Base-by-base conservation (phyloP, 495 filamentous ascomycete species). In the Penicillium taxi region DNA sequence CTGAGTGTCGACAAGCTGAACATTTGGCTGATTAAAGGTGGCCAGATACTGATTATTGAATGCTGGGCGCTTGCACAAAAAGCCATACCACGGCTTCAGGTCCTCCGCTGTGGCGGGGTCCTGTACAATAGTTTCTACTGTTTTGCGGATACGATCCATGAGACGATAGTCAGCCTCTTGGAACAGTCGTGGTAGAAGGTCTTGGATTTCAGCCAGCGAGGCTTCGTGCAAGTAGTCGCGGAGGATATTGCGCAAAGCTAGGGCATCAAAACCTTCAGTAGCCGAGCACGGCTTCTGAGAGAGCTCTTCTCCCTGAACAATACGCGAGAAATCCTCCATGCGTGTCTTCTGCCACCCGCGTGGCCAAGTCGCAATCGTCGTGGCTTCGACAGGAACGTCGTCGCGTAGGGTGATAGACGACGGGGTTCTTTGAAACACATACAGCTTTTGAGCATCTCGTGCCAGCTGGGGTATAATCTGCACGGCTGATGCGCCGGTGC, bases 341-440 rank as follows among this genome's bases (percentile, higher is more conserved):
- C 42, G 36, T 26, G 47, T 43, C 7, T 41, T 36, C 44, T 68
- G 68, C 75, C 65, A 80, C 16, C 60, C 70, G 9, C 54, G 52
- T 32, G 52, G 47, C 36, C 63, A 65, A 21, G 63, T 50, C 0
- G 56, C 49, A 26, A 76, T 69, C 0, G 71, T 80, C 6, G 50
- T 37, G 26, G 57, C 53, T 32, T 82, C 64, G n/a, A n/a, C n/a
- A n/a, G n/a, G n/a, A n/a, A n/a, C n/a, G n/a, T n/a, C n/a, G 2
- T 58, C 57, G 14, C 74, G 73, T 21, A 15, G 12, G 35, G 63
- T 66, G 3, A 81, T 69, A 0, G 64, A 38, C 0, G 75, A 63
- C 14, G 75, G 73, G 1, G 70, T 73, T 0, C 72, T 58, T 37
- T 74, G 69, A 36, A 72, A 63, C 1, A 74, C 66, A n/a, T 56